A percentile compares a stretch with the other conserved stretches of the same genome.
Conservation (phyloP, 805 yeast species). For the Tetrapisispora nanseiensis region DNA sequence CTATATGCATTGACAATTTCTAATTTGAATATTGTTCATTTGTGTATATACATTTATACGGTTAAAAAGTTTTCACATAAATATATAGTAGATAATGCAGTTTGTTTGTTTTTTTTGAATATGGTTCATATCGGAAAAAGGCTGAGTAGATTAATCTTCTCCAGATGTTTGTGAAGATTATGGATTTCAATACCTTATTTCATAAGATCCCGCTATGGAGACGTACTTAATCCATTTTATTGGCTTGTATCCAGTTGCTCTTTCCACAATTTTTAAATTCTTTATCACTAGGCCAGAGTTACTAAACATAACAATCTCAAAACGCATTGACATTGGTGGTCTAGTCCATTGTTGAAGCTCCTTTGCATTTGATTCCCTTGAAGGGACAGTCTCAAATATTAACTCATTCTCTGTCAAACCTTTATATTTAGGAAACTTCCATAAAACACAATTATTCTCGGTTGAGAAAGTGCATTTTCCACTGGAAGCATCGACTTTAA, state of each 20-base stretch:
- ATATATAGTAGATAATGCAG: too few relatives aligned
- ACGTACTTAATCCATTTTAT: conserved; percentile 83
- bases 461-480: conserved; percentile 66
- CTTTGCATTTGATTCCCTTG: conserved; percentile 13
- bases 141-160: background rate
- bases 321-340: conserved; percentile 67
- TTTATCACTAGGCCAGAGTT: conserved; percentile 68
- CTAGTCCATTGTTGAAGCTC: conserved; percentile 42
- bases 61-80: too few relatives aligned
- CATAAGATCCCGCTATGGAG: conserved; percentile 71
- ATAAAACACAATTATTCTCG: conserved; percentile 51
- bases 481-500: conserved; percentile 35
- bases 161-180: background rate
- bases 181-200: conserved; percentile 47
- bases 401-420: conserved; percentile 60
- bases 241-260: conserved; percentile 47
- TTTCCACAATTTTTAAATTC: conserved; percentile 55
- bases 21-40: too few relatives aligned
- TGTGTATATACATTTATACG: too few relatives aligned
- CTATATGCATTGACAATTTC: too few relatives aligned
- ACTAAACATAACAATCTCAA: conserved; percentile 63
- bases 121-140: too few relatives aligned
- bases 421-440: conserved; percentile 60
- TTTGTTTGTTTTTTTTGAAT: too few relatives aligned
- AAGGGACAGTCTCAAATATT: conserved; percentile 42